Evolutionary conservation across 768 basidiomycete genomes (phyloP).

Genomic region (Boletus fagicola): DNA sequence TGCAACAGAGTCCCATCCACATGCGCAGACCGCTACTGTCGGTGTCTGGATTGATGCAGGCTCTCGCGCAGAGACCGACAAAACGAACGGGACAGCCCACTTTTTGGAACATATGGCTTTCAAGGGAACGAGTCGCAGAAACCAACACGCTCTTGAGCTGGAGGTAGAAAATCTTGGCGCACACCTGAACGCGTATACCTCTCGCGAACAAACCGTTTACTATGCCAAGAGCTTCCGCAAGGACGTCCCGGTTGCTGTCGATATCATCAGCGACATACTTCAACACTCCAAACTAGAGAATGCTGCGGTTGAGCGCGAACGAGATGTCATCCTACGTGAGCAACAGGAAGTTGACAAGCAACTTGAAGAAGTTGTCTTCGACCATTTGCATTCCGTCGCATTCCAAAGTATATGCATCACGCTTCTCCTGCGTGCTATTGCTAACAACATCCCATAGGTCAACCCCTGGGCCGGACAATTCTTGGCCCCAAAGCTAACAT

Average conservation of each 20-base stretch:
- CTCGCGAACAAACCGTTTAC: conserved; percentile 98
- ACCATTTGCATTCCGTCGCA: conserved; percentile 94
- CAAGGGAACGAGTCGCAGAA: conserved; percentile 88
- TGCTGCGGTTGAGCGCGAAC: conserved; percentile 87
- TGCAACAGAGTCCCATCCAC: conserved; percentile 86
- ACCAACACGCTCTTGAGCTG: conserved; percentile 88
- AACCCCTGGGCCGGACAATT: conserved; percentile 95
- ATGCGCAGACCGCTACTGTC: conserved; percentile 96
- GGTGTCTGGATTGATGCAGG: conserved; percentile 99
- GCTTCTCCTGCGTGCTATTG: conserved; percentile 5
- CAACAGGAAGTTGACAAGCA: conserved; percentile 99
- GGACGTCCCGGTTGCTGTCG: conserved; percentile 86
- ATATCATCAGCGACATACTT: conserved; percentile 97
- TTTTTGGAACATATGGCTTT: conserved; percentile 99
- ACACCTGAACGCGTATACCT: conserved; percentile 97
- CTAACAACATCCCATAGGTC: conserved; percentile 49
- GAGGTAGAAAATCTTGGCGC: conserved; percentile 98
- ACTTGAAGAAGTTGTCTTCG: conserved; percentile 97
- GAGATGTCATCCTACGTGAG: conserved; percentile 94
- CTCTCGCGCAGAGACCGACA: conserved; percentile 92
- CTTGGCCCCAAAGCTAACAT: conserved; percentile 97
- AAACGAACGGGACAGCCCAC: conserved; percentile 94
- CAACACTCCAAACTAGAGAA: conserved; percentile 94
- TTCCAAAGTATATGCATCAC: conserved; percentile 72
- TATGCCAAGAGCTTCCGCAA: conserved; percentile 98